Percentiles rank a stretch among this genome's conserved stretches.
These are phyloP conservation scores for Purshia tridentata DNA, from an alignment of 306 rosid species.

Conservation along the genomic window DNA sequence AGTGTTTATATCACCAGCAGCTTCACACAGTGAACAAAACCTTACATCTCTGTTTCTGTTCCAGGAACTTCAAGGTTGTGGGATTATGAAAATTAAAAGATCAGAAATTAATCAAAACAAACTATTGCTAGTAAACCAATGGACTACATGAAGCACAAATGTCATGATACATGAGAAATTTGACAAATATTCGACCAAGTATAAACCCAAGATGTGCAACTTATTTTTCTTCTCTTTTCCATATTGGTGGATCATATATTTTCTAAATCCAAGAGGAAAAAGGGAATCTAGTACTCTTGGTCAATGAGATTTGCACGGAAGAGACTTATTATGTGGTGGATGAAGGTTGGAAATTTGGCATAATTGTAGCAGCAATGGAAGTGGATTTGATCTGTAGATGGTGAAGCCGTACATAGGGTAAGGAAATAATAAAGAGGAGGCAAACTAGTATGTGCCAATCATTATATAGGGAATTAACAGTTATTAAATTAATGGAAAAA, in stretches of 20 bases:
- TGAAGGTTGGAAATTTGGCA: neutral
- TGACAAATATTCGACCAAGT: neutral
- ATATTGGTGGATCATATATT: too few species aligned
- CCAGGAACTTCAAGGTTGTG: neutral
- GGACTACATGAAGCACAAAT: too few species aligned
- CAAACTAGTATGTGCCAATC: too few species aligned
- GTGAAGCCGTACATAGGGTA: neutral
- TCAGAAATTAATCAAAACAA: neutral
- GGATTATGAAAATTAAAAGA: neutral
- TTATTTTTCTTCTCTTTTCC: neutral
- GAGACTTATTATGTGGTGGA: neutral
- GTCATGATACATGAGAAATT: neutral
- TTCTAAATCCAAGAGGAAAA: neutral
- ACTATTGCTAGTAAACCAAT: neutral
- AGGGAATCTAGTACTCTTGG: neutral
- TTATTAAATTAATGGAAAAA: too few species aligned
- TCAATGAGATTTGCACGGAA: conserved; percentile 1
- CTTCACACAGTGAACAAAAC: conserved; percentile 1
- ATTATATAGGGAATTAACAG: too few species aligned
- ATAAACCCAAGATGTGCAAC: neutral
- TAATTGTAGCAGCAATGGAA: neutral
- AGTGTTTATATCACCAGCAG: neutral
- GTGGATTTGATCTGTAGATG: neutral
- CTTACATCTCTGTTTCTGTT: neutral
- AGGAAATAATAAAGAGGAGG: neutral